These are phyloP conservation scores for Hypsizygus ulmarius DNA, from an alignment of 1,284 basidiomycete species.

Conservation along the genomic window DNA sequence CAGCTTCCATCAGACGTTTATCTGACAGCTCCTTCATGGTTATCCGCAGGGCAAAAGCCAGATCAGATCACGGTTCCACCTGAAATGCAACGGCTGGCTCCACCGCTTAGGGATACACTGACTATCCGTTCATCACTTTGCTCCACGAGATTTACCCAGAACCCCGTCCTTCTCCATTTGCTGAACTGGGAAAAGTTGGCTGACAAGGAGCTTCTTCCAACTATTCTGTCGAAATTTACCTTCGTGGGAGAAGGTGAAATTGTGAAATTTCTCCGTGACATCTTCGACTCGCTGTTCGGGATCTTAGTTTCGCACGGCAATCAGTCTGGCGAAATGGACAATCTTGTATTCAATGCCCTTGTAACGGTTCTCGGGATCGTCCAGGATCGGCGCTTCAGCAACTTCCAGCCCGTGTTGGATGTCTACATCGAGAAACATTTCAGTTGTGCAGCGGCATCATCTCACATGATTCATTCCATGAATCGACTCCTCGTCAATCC, in stretches of 20 bases:
- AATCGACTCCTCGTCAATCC: conserved; percentile 79
- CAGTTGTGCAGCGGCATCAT: conserved; percentile 72
- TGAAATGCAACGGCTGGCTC: conserved; percentile 64
- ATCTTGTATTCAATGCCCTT: conserved; percentile 86
- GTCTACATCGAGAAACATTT: conserved; percentile 94
- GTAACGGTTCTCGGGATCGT: conserved; percentile 89
- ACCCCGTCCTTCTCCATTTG: conserved; percentile 79
- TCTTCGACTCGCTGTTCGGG: conserved; percentile 92
- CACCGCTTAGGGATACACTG: conserved; percentile 76
- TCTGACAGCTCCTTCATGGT: conserved; percentile 61
- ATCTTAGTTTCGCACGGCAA: conserved; percentile 81
- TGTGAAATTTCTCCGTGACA: conserved; percentile 90
- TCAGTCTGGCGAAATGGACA: conserved; percentile 77
- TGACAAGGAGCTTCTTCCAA: conserved; percentile 68
- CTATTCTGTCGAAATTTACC: conserved; percentile 82
- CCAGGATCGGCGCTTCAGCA: conserved; percentile 92
- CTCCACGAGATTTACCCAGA: conserved; percentile 92
- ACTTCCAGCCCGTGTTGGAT: conserved; percentile 91
- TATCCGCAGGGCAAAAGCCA: conserved; percentile 50
- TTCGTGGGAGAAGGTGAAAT: conserved; percentile 94
- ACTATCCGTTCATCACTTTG: conserved; percentile 87
- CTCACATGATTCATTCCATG: conserved; percentile 85
- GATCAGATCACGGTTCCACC: conserved; percentile 61
- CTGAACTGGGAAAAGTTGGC: conserved; percentile 79
- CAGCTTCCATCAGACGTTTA: conserved; percentile 70